A percentile compares a stretch with the other conserved stretches of the same genome.
Evolutionary conservation across 768 basidiomycete species (phyloP).

Genomic region (Trametes cingulata): DNA sequence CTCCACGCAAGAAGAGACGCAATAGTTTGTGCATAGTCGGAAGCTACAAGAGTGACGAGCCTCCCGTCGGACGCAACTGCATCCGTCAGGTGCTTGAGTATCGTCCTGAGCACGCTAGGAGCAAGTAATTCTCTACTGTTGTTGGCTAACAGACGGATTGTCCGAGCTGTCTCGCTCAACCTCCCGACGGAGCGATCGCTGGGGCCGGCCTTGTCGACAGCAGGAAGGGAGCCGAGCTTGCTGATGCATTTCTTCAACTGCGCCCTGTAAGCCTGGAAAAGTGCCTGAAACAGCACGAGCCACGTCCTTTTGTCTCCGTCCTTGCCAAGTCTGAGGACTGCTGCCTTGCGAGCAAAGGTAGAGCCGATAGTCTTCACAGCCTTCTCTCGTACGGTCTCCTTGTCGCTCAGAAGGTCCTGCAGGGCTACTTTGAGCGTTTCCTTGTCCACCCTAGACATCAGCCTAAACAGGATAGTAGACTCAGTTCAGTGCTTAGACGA

Average conservation of each 20-base stretch:
- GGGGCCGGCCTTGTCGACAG: slow-evolving; percentile 38
- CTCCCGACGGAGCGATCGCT: slow-evolving; percentile 53
- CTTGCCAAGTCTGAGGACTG: slow-evolving; percentile 45
- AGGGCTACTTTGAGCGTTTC: slow-evolving; percentile 44
- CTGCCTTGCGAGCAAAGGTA: slow-evolving; percentile 50
- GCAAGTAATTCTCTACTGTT: slow-evolving; percentile 57
- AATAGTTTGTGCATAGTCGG: slow-evolving; percentile 83
- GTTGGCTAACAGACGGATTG: slow-evolving; percentile 75
- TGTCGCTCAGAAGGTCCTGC: slow-evolving; percentile 58
- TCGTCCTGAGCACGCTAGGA: slow-evolving; percentile 50
- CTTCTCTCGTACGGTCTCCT: slow-evolving; percentile 69
- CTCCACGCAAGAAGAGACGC: slow-evolving; percentile 60
- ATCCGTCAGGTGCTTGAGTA: slow-evolving; percentile 67
- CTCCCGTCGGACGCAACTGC: slow-evolving; percentile 54
- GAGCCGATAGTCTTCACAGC: slow-evolving; percentile 54
- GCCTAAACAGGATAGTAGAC: not conserved
- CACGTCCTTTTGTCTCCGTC: slow-evolving; percentile 46
- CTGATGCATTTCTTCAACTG: slow-evolving; percentile 53
- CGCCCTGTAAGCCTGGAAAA: slow-evolving; percentile 63
- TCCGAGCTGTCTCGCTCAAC: slow-evolving; percentile 63
- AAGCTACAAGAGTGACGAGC: slow-evolving; percentile 63
- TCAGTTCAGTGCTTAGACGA: no score
- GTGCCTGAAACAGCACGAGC: slow-evolving; percentile 68
- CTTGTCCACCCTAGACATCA: slow-evolving; percentile 1
- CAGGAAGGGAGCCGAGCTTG: slow-evolving; percentile 41